Evolutionary conservation across 1,139 yeast species (phyloP), one percentile per base, ranked within the genome.

Genomic region (Kodamaea arcana): DNA sequence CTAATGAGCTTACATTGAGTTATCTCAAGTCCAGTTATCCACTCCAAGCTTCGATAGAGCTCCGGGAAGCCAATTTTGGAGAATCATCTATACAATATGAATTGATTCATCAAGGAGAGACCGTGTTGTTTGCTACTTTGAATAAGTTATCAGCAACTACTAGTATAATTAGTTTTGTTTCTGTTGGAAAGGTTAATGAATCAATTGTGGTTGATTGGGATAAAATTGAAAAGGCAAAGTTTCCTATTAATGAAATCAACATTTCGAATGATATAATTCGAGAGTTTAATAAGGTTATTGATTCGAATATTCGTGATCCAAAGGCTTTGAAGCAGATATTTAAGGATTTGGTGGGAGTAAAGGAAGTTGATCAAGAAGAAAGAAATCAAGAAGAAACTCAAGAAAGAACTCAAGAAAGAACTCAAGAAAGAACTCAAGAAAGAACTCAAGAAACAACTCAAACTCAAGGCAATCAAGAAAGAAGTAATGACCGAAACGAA

Each of bases 191-290:
- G 15, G 43, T 46, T 21, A 52, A 50, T 15, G 53, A 50, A 14
- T 47, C 45, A 16, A 52, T 57, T n/a, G 40, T 54, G 21, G 45
- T 62, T 10, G 52, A 54, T 38, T 53, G 65, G 57, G 40, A 30
- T 11, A 20, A 34, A 28, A 29, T 35, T 42, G 39, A 41, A 56
- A 10, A 10, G 12, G 52, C 51, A 50, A 35, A 37, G 30, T 58
- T 62, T 39, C 67, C 67, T 1, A 38, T 61, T 22, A 51, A 52
- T 27, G 57, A 51, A 27, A 40, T 51, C 33, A 43, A 46, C 26
- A 34, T 61, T 3, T 51, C 62, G 11, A 41, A 34, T 29, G 60
- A 58, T 17, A 34, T 60, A 27, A 54, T 58, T 31, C 40, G 41
- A 3, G 41, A 39, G 13, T 61, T 61, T 42, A 58, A 59, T 40